Conservation (phyloP, 495 filamentous ascomycete genomes). For the Viridothelium virens region DNA sequence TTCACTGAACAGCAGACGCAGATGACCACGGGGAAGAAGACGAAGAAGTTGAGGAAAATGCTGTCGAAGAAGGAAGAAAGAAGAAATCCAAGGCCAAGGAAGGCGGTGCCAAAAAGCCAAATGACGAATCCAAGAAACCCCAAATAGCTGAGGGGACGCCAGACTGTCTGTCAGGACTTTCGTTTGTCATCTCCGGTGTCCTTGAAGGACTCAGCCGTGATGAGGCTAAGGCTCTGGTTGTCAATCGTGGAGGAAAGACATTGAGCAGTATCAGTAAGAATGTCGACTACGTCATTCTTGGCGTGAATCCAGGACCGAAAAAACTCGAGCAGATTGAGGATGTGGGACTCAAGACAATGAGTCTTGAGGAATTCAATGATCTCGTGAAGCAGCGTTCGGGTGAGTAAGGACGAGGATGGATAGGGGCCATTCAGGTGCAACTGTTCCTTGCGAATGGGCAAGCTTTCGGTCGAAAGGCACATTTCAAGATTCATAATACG, state of each 20-base stretch:
- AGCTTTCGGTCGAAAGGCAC: neutral
- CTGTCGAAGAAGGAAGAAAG: neutral
- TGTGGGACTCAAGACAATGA: neutral
- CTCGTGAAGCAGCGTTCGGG: constrained; percentile 4
- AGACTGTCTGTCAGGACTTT: constrained; percentile 1
- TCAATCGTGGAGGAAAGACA: constrained; percentile 7
- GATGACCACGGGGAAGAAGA: neutral
- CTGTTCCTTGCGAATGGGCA: neutral
- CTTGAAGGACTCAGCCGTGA: constrained; percentile 8
- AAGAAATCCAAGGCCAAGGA: neutral
- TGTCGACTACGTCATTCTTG: constrained; percentile 11
- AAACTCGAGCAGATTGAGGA: constrained; percentile 14
- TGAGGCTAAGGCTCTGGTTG: constrained; percentile 1
- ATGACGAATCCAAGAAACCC: neutral
- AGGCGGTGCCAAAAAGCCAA: neutral
- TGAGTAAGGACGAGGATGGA: neutral
- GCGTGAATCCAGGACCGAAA: neutral
- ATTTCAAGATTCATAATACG: neutral
- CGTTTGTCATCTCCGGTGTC: constrained; percentile 7
- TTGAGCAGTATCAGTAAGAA: constrained; percentile 4
- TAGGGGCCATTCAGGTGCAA: neutral
- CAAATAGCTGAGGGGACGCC: neutral
- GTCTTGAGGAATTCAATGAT: neutral
- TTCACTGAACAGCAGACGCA: neutral
- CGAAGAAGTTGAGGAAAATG: neutral